Evolutionary conservation across 2,329 filamentous ascomycete species (phyloP), one percentile per base, ranked within the genome.

Genomic region (Penicillium sp.): DNA sequence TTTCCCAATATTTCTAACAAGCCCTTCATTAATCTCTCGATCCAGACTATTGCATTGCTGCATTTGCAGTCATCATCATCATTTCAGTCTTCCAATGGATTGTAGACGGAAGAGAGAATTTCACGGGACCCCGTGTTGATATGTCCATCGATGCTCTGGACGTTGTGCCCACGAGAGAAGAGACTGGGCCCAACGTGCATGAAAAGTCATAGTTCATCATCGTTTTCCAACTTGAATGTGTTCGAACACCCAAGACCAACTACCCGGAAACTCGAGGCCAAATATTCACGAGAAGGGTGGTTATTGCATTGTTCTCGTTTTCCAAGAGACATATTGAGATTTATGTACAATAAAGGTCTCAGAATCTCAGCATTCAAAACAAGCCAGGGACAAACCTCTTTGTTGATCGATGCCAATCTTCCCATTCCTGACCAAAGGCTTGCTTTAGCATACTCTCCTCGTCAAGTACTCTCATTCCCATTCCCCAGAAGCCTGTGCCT

Each of bases 61-160:
- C 79, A 0, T 85, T 85, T 45, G 81, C 78, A 1, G 81, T 83
- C 47, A 83, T 86, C 45, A 67, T 85, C 39, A 71, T 81, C 27
- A 77, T 86, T 51, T 83, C 81, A 31, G 75, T 78, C 0, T 68
- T 83, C 21, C 81, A 84, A 65, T 86, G 83, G 83, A 73, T 83
- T 48, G 68, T 85, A 3, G 82, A 86, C 53, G 83, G 83, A 13
- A 72, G 79, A 22, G 84, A 84, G 73, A 83, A 85, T 63, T 86
- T 82, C 61, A 79, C 74, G 0, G 82, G 82, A 0, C 82, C 79
- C 44, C 72, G 73, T 7, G 55, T 81, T n/a, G 76, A 81, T 16
- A 27, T 65, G 9, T 49, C 59, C 0, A 38, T 60, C n/a, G 61
- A 65, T 24, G 60, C 55, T 3, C 34, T 62, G 21, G 48, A 59